phyloP scores from a whole-genome alignment of 768 basidiomycete species.

The Macrolepiota fuliginosa region DNA sequence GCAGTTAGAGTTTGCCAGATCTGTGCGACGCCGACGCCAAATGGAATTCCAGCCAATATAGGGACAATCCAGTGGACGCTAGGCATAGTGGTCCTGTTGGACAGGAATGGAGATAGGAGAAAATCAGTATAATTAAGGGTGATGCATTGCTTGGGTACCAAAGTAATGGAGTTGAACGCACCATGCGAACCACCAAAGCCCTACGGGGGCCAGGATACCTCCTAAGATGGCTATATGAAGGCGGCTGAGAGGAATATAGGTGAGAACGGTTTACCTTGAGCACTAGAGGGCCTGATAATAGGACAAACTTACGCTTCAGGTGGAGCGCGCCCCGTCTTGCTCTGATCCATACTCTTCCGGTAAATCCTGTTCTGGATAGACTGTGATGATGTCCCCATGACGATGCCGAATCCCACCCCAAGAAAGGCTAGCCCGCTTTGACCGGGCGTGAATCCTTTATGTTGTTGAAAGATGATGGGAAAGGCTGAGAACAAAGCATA shows the following conservation, averaged over 20 bases:
- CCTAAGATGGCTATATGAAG: slow-evolving; percentile 57
- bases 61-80: slow-evolving; percentile 65
- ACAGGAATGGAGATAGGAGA: not conserved
- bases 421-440: slow-evolving; percentile 61
- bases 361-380: slow-evolving; percentile 56
- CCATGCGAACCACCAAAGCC: slow-evolving; percentile 72
- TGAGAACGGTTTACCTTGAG: not conserved
- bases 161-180: slow-evolving; percentile 20
- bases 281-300: not conserved
- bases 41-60: slow-evolving; percentile 63
- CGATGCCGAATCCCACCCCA: slow-evolving; percentile 59
- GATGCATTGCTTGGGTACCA: not conserved
- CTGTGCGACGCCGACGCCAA: slow-evolving; percentile 63
- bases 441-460: slow-evolving; percentile 50
- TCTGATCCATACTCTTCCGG: slow-evolving; percentile 43
- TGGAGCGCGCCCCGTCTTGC: slow-evolving; percentile 46
- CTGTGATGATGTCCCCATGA: slow-evolving; percentile 47
- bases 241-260: slow-evolving; percentile 28
- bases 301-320: slow-evolving; percentile 56
- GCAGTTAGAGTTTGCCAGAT: slow-evolving; percentile 64
- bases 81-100: slow-evolving; percentile 45
- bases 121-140: not conserved
- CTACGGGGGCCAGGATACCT: slow-evolving; percentile 49
- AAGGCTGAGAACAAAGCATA: slow-evolving; percentile 66
- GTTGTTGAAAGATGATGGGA: slow-evolving; percentile 56